phyloP scores from a whole-genome alignment of 768 basidiomycete genomes.

The Boletus bicolor region DNA sequence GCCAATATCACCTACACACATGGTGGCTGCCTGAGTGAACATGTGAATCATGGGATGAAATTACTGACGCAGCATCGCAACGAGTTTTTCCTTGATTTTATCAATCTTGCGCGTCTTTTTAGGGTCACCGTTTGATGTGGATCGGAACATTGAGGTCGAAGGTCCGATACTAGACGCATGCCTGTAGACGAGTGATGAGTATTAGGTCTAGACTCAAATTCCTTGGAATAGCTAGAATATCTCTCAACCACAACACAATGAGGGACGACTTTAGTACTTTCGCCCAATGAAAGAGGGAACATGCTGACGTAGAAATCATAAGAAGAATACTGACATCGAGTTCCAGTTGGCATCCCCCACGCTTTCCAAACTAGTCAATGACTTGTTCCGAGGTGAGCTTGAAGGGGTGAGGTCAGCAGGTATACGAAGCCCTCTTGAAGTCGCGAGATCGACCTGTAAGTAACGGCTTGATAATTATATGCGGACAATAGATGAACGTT shows the following conservation, averaged over 20 bases:
- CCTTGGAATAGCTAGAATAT: not conserved
- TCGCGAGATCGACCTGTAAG: not conserved
- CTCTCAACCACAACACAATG: not conserved
- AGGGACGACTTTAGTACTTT: not conserved
- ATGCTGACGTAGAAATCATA: not conserved
- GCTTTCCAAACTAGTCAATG: not conserved
- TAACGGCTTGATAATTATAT: not conserved
- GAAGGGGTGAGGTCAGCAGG: not conserved
- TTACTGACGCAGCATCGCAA: constrained; percentile 10
- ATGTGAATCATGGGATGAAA: too few relatives aligned
- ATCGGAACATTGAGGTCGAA: not conserved
- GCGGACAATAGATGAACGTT: too few relatives aligned
- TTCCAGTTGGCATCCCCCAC: too few relatives aligned
- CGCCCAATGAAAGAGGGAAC: too few relatives aligned
- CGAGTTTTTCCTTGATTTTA: not conserved
- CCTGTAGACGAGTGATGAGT: not conserved
- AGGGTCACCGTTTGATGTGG: not conserved
- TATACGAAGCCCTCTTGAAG: not conserved
- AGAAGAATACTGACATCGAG: not conserved
- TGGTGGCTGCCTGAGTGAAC: too few relatives aligned
- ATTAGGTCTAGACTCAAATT: not conserved
- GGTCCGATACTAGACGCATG: fast-evolving
- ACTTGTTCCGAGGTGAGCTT: not conserved
- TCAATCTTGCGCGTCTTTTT: constrained; percentile 1
- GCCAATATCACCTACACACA: constrained; percentile 1